Evolutionary conservation across 2,329 filamentous ascomycete species (phyloP).

Genomic region (Trichoderma koningii): DNA sequence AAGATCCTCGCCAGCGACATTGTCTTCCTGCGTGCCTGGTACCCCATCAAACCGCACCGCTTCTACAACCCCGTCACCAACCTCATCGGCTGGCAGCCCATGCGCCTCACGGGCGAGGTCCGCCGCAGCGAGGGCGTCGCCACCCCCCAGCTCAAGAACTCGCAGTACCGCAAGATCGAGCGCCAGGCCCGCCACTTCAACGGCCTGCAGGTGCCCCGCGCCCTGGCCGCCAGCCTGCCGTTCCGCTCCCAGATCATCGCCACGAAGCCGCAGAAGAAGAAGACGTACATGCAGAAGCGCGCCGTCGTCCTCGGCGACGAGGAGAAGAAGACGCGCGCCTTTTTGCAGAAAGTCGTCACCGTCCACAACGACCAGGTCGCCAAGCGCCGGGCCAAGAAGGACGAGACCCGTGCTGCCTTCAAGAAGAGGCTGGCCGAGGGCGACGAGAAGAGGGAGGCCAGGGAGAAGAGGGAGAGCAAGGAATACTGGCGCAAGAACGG

Average conservation of each 20-base stretch:
- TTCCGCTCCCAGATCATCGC: constrained; percentile 88
- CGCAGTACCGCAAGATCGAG: constrained; percentile 73
- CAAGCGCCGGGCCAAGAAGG: constrained; percentile 82
- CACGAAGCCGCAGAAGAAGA: constrained; percentile 75
- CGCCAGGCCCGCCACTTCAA: constrained; percentile 75
- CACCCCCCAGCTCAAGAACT: constrained; percentile 81
- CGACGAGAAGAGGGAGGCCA: constrained; percentile 78
- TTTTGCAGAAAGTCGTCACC: constrained; percentile 92
- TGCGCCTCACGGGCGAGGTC: constrained; percentile 92
- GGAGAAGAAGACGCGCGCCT: constrained; percentile 82
- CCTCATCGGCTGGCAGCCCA: constrained; percentile 86
- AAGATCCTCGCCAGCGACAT: constrained; percentile 97
- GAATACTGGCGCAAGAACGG: constrained; percentile 94
- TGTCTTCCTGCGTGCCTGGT: constrained; percentile 95
- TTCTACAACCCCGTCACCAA: constrained; percentile 98
- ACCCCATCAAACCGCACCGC: constrained; percentile 88
- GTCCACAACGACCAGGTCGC: constrained; percentile 87
- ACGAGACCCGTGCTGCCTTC: constrained; percentile 79
- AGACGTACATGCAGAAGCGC: constrained; percentile 93
- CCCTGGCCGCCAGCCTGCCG: constrained; percentile 79
- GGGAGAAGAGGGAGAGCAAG: constrained; percentile 89
- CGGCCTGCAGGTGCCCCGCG: constrained; percentile 72
- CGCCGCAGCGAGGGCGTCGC: constrained; percentile 73
- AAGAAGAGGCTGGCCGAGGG: constrained; percentile 79
- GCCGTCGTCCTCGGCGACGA: constrained; percentile 84